A percentile compares a stretch with the other conserved stretches of the same genome.
Evolutionary conservation across 176 grass and related monocot species (phyloP).

Genomic region (Phyllostachys edulis): DNA sequence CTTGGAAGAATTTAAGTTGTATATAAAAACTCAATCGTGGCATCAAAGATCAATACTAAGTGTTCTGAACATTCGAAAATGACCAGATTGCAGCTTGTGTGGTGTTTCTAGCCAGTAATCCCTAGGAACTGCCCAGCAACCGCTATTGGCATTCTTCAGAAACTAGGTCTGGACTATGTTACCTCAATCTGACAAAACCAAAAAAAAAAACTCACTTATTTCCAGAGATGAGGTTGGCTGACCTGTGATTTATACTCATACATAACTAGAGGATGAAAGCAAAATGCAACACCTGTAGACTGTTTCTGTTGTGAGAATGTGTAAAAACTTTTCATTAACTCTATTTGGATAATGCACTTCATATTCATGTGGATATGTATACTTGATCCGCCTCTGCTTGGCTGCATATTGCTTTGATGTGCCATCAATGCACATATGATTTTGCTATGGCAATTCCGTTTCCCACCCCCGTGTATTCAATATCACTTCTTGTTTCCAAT

Average conservation of each 20-base stretch:
- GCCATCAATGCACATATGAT: background rate
- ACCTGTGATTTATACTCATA: background rate
- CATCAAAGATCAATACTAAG: background rate
- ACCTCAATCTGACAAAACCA: background rate
- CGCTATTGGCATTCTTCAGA: background rate
- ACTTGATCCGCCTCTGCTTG: background rate
- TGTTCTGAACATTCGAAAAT: background rate
- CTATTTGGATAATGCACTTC: background rate
- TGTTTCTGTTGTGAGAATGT: background rate
- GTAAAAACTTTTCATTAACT: background rate
- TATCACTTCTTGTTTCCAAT: slow-evolving; percentile 8
- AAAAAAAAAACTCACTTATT: background rate
- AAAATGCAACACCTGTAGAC: background rate
- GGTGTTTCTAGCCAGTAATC: background rate
- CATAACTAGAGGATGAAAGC: background rate
- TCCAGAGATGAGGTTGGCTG: background rate
- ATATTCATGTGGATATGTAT: slow-evolving; percentile 9
- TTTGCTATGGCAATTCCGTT: background rate
- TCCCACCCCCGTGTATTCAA: background rate
- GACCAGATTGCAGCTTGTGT: background rate
- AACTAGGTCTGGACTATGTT: background rate
- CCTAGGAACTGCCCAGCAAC: background rate
- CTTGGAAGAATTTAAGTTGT: background rate
- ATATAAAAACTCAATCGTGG: background rate
- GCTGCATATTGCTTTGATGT: background rate